Evolutionary conservation across 2,329 filamentous ascomycete species (phyloP), one percentile per base, ranked within the genome.

Genomic region (Aspergillus ochraceus): DNA sequence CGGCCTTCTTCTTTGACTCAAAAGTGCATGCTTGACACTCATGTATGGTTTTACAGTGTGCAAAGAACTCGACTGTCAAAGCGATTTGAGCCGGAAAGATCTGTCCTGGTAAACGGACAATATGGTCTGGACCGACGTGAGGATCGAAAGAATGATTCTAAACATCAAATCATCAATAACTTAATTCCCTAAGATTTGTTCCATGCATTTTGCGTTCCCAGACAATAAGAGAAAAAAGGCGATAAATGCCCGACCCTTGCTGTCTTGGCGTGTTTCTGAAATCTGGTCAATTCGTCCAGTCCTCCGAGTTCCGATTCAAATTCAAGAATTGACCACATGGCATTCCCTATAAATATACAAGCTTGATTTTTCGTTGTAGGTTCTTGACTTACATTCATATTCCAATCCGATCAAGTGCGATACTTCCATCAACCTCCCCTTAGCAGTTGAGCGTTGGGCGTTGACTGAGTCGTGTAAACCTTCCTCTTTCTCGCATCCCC

Each of bases 11-110:
- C 9, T 42, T 29, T 6, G 6, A 6, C 11, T 30, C 19, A 19
- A 32, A 22, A 6, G 6, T 22, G 9, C 4, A 52, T 32, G 24
- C 55, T 66, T 32, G 63, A 22, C 5, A 22, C 5, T 58, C 3
- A 50, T 26, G 22, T 10, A n/a, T 51, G 24, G 19, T 9, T 3
- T 52, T 10, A 29, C 47, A 70, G 67, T 70, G 17, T 68, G 67
- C 58, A 66, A 61, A 57, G 60, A 68, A 4, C 58, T 70, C 17
- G 62, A 68, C 36, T 66, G 63, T 30, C 26, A 42, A 17, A 52
- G 46, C 29, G 52, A 56, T 11, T 32, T 32, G 22, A 46, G n/a
- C n/a, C 42, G 24, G 4, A 22, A 56, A 32, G 55, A 53, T 39
- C 60, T 67, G 42, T 55, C 62, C 11, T 67, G 65, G 65, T 67